Base-by-base conservation (phyloP, 169 alveolate genomes). In the Babesia divergens region DNA sequence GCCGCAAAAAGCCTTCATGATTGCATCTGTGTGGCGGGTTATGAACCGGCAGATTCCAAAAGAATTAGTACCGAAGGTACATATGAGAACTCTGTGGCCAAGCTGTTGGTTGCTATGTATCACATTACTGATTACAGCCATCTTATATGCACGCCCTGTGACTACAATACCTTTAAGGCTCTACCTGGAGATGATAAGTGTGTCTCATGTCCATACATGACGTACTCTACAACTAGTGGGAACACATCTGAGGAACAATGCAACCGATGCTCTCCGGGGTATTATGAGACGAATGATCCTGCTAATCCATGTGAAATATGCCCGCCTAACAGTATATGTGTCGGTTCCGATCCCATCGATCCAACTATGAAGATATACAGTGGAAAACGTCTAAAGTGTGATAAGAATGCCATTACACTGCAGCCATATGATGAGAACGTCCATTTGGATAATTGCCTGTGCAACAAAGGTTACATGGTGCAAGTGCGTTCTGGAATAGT, bases 21-120 rank as follows among this genome's bases (percentile, higher is more conserved):
- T 24, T 87, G 93, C 59, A 75, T 74, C 35, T 87, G 93, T 76
- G 42, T 59, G 58, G 84, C 77, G 20, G 93, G 93, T 32, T 87
- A 82, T 47, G 84, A 87, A 37, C 85, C 85, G 3, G 77, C 77
- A 6, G 5, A 31, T 6, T 9, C 9, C 11, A 22, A n/a, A 11
- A 16, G 28, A 8, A 6, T 65, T 0, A 31, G 32, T 7, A 3
- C 6, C 20, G 44, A 35, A 16, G 82, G 53, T 13, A 49, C 82
- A 8, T 43, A 35, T 55, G 74, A 59, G 46, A 34, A 64, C 29
- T 26, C 18, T 1, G 13, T 66, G 28, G 50, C 20, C 46, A 8
- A 44, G 3, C 16, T 24, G 28, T 9, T 64, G 14, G 35, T 32
- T 18, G 38, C 55, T 13, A 43, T 37, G 26, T 35, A 65, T 7